Evolutionary conservation across 2,329 filamentous ascomycete genomes (phyloP).

Genomic region (Penicillium sp.): DNA sequence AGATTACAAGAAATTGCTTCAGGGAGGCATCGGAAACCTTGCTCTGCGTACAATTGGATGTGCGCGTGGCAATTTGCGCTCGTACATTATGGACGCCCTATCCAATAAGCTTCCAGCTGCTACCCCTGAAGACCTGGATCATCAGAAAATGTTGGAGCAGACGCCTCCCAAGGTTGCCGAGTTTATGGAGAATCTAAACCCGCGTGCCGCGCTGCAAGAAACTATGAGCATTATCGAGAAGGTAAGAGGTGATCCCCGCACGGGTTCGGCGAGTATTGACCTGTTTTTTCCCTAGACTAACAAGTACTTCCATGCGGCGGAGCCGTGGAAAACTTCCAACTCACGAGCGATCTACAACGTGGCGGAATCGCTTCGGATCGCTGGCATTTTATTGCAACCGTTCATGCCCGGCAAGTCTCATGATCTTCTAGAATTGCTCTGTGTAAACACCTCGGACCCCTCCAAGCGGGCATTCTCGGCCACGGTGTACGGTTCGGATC

Average conservation of each 20-base stretch:
- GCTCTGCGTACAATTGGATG: constrained; percentile 66
- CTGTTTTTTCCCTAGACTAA: constrained; percentile 53
- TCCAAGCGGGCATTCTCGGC: constrained; percentile 61
- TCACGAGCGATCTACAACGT: constrained; percentile 65
- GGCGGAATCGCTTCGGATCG: constrained; percentile 74
- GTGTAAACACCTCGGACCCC: constrained; percentile 54
- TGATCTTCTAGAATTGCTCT: constrained; percentile 71
- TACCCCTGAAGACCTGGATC: constrained; percentile 29
- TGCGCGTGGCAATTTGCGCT: constrained; percentile 65
- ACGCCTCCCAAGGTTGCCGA: constrained; percentile 44
- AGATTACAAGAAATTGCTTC: constrained; percentile 75
- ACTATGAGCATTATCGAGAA: constrained; percentile 62
- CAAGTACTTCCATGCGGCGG: constrained; percentile 60
- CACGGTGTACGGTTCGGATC: constrained; percentile 63
- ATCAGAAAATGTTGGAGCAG: constrained; percentile 41
- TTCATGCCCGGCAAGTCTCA: constrained; percentile 80
- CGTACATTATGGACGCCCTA: constrained; percentile 50
- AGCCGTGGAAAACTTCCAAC: constrained; percentile 63
- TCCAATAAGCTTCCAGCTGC: constrained; percentile 28
- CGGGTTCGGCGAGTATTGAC: constrained; percentile 9
- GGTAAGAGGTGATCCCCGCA: constrained; percentile 41
- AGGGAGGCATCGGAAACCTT: constrained; percentile 77
- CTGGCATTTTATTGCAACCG: constrained; percentile 81
- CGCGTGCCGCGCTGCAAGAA: constrained; percentile 61
- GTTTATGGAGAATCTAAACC: constrained; percentile 63